Base-by-base conservation (phyloP, 2,329 filamentous ascomycete species). In the Davidsoniella virescens region DNA sequence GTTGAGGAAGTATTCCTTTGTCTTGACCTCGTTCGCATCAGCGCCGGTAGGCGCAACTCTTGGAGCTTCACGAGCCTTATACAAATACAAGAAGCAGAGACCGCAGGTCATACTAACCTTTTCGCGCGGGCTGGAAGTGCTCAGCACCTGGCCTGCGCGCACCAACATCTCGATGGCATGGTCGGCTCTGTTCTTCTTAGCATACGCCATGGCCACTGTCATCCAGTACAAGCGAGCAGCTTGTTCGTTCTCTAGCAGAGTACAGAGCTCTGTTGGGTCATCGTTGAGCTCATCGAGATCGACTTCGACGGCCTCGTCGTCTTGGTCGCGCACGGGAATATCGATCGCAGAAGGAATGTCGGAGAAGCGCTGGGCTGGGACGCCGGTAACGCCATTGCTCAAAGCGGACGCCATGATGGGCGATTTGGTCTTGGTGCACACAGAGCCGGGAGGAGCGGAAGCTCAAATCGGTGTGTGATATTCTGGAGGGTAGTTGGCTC, bases 141-240 rank as follows among this genome's bases (percentile, higher is more conserved):
- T 78, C 58, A 78, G 73, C 55, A 84, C 85, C 54, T 75, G 73
- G 57, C 86, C 71, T 45, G 85, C 87, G 59, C 85, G 83, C 46
- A 80, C 78, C 57, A 82, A 68, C 69, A 82, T 80, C 63, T 82
- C 78, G 58, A 82, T 82, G 52, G 78, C 78, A 67, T 92, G 84
- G 61, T 95, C 88, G 55, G 92, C 78, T 67, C 94, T 94, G 61
- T 82, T 81, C 67, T 94, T 87, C 68, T 96, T 98, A 39, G 92
- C 90, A 62, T 98, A 98, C 44, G 90, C 90, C 53, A 96, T 73
- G 40, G 93, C 85, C 57, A 96, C 92, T n/a, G 87, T 90, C 72
- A 98, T 90, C 93, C 93, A 98, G 58, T 93, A 93, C 48, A 82
- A 86, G 59, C 90, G 87, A 37, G 86, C 83, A 14, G 87, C 88